Evolutionary conservation across 2,329 filamentous ascomycete species (phyloP), one percentile per base, ranked within the genome.

Genomic region (Pseudogymnoascus sp.): DNA sequence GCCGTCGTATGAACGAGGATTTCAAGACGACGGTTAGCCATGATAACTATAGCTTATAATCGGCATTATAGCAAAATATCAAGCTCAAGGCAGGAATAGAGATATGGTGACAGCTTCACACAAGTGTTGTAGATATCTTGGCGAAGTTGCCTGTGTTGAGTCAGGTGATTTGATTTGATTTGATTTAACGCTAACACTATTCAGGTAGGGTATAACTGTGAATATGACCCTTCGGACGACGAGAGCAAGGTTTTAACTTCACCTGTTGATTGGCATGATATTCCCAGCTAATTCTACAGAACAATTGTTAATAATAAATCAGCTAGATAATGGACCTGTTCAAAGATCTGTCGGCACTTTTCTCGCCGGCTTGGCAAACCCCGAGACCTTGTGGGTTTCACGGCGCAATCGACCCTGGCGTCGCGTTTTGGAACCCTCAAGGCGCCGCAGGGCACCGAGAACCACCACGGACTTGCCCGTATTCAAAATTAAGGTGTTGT

Each of bases 1-100:
- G 72, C 72, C 19, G 70, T 64, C 19, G 67, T 68, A 60, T 74
- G 72, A 40, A 74, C 68, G 59, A 74, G 65, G 56, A 74, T 72
- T 64, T 74, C 71, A 60, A 73, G 50, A 35, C 50, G 50, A 16
- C 29, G 29, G 50, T 56, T 56, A 14, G 26, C 50, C 50, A 56
- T 56, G 5, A 33, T 56, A 56, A 56, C 10, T 33, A 21, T 10
- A 5, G 3, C 29, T 33, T 14, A 33, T 14, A 33, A 33, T 33
- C 10, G 3, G 50, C 50, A 56, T 56, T 13, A 35, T 56, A 33
- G 16, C 50, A 56, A 19, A 10, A 14, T 7, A 33, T 33, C n/a
- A 14, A 21, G 50, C 7, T 33, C 16, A 13, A 33, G 16, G 2
- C 11, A 21, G 50, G 7, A 33, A 56, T 56, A 10, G 29, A 56